These are phyloP conservation scores for Saccharomyces hybrid DNA, from an alignment of 1,139 yeast species.

Conservation along the genomic window DNA sequence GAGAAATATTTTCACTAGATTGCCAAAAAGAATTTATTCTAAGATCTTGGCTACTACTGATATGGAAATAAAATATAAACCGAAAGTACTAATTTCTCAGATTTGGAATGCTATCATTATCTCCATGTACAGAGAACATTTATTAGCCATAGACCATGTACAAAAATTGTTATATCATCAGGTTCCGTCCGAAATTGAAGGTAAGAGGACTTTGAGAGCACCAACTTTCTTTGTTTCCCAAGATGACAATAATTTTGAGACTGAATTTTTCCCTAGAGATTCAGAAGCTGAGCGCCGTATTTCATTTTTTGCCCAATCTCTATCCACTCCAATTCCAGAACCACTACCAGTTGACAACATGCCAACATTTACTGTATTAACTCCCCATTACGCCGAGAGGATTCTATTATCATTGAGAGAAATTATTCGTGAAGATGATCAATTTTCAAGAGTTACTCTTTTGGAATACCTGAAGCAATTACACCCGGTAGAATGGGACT, in stretches of 20 bases:
- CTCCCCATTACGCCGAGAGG: slow-evolving; percentile 97
- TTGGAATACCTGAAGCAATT: slow-evolving; percentile 94
- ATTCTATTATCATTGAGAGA: slow-evolving; percentile 89
- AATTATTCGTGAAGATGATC: slow-evolving; percentile 97
- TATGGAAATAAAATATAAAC: slow-evolving; percentile 98
- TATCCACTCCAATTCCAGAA: slow-evolving; percentile 97
- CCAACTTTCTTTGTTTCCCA: slow-evolving; percentile 98
- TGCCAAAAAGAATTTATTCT: slow-evolving; percentile 97
- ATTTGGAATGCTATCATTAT: slow-evolving; percentile 98
- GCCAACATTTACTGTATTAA: slow-evolving; percentile 97
- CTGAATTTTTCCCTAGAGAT: slow-evolving; percentile 92
- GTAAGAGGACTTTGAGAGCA: slow-evolving; percentile 95
- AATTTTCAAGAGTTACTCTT: slow-evolving; percentile 91
- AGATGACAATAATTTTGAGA: slow-evolving; percentile 90
- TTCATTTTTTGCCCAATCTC: slow-evolving; percentile 95
- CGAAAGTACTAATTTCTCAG: slow-evolving; percentile 94
- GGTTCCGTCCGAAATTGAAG: slow-evolving; percentile 95
- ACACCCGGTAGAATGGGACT: slow-evolving; percentile 99
- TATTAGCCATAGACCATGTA: slow-evolving; percentile 95
- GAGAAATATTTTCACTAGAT: slow-evolving; percentile 96
- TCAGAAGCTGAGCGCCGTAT: slow-evolving; percentile 99
- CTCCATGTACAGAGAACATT: slow-evolving; percentile 96
- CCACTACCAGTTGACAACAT: slow-evolving; percentile 97
- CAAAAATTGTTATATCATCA: slow-evolving; percentile 94
- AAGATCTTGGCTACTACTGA: slow-evolving; percentile 96